phyloP scores from a whole-genome alignment of 2,329 filamentous ascomycete species.

The Cryphonectria japonica region DNA sequence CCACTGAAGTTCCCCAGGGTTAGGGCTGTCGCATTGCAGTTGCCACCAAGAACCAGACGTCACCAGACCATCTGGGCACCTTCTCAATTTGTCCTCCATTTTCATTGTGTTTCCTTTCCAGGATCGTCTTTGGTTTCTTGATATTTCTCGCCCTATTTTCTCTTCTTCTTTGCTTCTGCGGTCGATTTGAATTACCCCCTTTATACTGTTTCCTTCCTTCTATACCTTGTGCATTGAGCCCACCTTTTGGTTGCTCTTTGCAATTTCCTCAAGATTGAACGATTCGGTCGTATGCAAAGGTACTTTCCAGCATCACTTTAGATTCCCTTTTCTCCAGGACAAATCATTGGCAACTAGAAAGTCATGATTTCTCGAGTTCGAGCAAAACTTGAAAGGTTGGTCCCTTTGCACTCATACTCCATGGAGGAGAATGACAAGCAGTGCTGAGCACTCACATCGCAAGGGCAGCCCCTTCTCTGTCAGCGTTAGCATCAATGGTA shows the following conservation, averaged over 20 bases:
- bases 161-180: neutral
- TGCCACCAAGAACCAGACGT: neutral
- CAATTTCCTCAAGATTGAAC: neutral
- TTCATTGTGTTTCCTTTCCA: too few species aligned
- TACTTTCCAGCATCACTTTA: neutral
- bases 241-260: neutral
- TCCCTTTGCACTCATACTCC: neutral
- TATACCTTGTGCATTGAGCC: neutral
- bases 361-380: neutral
- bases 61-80: neutral
- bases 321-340: too few species aligned
- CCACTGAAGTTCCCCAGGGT: neutral
- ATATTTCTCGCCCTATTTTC: too few species aligned
- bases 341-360: neutral
- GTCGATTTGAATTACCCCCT: fast-evolving
- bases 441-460: neutral
- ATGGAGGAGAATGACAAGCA: neutral
- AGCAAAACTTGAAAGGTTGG: neutral
- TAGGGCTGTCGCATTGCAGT: neutral
- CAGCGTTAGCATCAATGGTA: neutral
- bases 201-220: neutral
- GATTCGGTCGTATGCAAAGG: neutral
- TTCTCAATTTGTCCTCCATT: too few species aligned
- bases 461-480: neutral
- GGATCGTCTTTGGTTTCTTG: too few species aligned